phyloP scores from a whole-genome alignment of 2,329 filamentous ascomycete genomes.

The Myrmaecium sp. region DNA sequence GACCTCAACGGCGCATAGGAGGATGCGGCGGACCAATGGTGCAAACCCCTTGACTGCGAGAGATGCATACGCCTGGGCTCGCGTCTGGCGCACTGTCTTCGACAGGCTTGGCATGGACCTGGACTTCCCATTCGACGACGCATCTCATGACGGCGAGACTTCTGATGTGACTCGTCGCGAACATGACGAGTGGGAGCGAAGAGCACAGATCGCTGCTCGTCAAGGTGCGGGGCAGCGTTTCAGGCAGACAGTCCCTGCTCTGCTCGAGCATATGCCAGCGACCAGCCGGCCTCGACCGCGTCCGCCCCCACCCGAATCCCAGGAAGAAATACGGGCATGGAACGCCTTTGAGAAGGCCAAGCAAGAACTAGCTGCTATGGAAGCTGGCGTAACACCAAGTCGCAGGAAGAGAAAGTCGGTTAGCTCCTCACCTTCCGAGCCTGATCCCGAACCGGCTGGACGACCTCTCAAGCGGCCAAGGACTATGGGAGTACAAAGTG shows the following conservation, averaged over 20 bases:
- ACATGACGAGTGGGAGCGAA: conserved; percentile 61
- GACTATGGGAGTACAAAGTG: conserved; percentile 42
- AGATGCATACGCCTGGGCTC: conserved; percentile 40
- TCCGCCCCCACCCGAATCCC: conserved; percentile 48
- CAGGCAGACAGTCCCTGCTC: conserved; percentile 46
- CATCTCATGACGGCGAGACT: conserved; percentile 15
- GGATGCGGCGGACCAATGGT: neutral
- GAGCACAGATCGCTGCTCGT: conserved; percentile 64
- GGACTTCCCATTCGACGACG: conserved; percentile 72
- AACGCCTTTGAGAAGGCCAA: conserved; percentile 76
- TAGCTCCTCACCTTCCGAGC: conserved; percentile 53
- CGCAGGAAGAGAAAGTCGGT: conserved; percentile 64
- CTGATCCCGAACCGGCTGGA: conserved; percentile 50
- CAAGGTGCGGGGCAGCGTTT: conserved; percentile 63
- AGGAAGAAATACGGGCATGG: conserved; percentile 75
- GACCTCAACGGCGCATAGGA: neutral
- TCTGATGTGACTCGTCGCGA: conserved; percentile 35
- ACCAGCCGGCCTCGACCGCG: conserved; percentile 18
- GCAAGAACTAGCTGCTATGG: conserved; percentile 32
- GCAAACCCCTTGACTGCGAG: no score
- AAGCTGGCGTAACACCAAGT: no score
- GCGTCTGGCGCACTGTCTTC: conserved; percentile 84
- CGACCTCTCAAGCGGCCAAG: conserved; percentile 77
- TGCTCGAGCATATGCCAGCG: conserved; percentile 34
- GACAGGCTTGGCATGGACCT: conserved; percentile 60